Evolutionary conservation across 495 filamentous ascomycete species (phyloP).

Genomic region (Trichoderma reesei): DNA sequence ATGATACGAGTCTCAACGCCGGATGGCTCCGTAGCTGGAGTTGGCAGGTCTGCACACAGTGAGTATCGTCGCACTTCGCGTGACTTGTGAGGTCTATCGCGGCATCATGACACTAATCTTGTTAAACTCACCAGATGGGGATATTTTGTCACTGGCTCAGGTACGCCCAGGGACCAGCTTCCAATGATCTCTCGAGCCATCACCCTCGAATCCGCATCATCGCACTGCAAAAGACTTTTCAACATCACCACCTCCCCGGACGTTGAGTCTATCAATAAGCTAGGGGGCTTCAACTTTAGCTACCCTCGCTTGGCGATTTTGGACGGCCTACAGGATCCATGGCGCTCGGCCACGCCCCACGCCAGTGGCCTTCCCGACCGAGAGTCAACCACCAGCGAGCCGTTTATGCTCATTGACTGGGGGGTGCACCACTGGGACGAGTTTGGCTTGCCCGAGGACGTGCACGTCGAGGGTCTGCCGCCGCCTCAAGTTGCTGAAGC

Average conservation of each 20-base stretch:
- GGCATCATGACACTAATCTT: neutral
- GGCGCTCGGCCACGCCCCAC: constrained; percentile 57
- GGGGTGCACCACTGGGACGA: constrained; percentile 66
- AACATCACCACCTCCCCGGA: constrained; percentile 49
- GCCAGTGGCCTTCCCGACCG: constrained; percentile 33
- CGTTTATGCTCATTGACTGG: constrained; percentile 51
- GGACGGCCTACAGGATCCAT: constrained; percentile 61
- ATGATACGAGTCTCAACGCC: constrained; percentile 31
- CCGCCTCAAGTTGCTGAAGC: constrained; percentile 43
- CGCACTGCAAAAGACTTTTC: constrained; percentile 51
- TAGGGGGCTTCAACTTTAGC: constrained; percentile 56
- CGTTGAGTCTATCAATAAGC: constrained; percentile 51
- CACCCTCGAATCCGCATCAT: constrained; percentile 41
- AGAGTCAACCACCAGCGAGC: constrained; percentile 45
- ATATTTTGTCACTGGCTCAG: constrained; percentile 56
- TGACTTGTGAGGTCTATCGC: neutral
- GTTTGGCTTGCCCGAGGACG: constrained; percentile 54
- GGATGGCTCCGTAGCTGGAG: constrained; percentile 41
- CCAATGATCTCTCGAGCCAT: constrained; percentile 58
- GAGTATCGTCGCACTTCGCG: constrained; percentile 12
- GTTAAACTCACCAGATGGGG: constrained; percentile 48
- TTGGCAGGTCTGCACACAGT: constrained; percentile 45
- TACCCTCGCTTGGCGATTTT: constrained; percentile 58
- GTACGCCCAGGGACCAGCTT: constrained; percentile 44
- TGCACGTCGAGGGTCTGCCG: constrained; percentile 43